Conservation (phyloP, 768 basidiomycete genomes). For the Pleurotus pulmonarius region DNA sequence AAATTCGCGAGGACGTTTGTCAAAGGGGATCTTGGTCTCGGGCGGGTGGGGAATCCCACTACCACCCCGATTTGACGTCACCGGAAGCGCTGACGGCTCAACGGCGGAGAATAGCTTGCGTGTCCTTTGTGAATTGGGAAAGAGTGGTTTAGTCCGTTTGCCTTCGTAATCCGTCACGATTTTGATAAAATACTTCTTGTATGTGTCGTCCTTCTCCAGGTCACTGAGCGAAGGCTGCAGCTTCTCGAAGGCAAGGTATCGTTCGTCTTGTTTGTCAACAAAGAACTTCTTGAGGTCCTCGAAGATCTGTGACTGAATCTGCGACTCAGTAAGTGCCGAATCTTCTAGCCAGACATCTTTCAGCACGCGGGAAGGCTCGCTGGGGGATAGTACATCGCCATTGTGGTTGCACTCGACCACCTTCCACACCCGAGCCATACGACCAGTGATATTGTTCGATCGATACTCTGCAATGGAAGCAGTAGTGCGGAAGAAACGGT, state of each 20-base stretch:
- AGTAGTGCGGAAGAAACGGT: not conserved
- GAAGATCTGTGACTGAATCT: conserved; percentile 15
- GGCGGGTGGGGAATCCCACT: not conserved
- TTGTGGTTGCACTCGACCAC: not conserved
- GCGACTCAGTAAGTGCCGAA: conserved; percentile 4
- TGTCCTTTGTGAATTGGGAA: not conserved
- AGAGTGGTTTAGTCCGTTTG: not conserved
- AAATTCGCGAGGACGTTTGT: not conserved
- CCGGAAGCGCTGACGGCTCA: not conserved
- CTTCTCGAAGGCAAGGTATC: not conserved
- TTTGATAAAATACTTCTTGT: not conserved
- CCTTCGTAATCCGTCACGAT: not conserved
- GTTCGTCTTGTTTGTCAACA: not conserved
- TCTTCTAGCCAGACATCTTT: conserved; percentile 18
- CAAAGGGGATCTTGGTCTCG: not conserved
- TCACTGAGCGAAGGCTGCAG: not conserved
- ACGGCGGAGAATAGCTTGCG: not conserved
- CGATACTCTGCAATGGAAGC: not conserved
- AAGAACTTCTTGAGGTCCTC: not conserved
- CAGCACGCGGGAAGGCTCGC: not conserved
- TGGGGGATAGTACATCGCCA: too few species aligned
- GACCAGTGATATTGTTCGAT: conserved; percentile 3
- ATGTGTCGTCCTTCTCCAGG: not conserved
- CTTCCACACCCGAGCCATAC: conserved; percentile 11
- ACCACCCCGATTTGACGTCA: not conserved